Conservation (phyloP, 2,329 filamentous ascomycete genomes). For the Fusarium hainanense region DNA sequence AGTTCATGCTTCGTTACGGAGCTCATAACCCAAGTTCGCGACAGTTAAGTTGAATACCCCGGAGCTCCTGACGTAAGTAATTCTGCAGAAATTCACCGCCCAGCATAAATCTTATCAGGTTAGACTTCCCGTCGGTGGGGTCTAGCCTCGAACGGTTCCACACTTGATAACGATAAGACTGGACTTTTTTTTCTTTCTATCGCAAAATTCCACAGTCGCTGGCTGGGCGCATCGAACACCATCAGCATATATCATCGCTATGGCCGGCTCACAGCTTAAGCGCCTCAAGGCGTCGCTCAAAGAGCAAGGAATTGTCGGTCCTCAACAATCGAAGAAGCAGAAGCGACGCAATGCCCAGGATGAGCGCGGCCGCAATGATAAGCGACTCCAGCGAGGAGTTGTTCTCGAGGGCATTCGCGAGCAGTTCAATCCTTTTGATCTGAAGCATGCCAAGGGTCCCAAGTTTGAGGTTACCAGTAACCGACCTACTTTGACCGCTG, state of each 20-base stretch:
- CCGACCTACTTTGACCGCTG: slow-evolving; percentile 65
- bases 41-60: background rate
- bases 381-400: slow-evolving; percentile 79
- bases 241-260: slow-evolving; percentile 55
- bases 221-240: slow-evolving; percentile 19
- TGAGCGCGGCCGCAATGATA: slow-evolving; percentile 72
- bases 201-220: slow-evolving; percentile 37
- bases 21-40: background rate
- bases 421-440: slow-evolving; percentile 97
- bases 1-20: slow-evolving; percentile 21
- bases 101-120: background rate
- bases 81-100: slow-evolving; percentile 35
- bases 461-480: slow-evolving; percentile 88
- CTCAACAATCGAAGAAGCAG: slow-evolving; percentile 95
- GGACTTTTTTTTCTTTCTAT: slow-evolving; percentile 31
- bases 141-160: slow-evolving; percentile 13
- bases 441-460: slow-evolving; percentile 81
- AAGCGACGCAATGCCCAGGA: slow-evolving; percentile 79
- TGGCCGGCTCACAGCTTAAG: slow-evolving; percentile 97
- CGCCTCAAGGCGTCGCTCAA: slow-evolving; percentile 90
- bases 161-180: slow-evolving; percentile 46
- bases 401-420: slow-evolving; percentile 90
- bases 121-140: slow-evolving; percentile 5
- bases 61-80: slow-evolving; percentile 29
- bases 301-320: slow-evolving; percentile 89